Evolutionary conservation across 2,329 filamentous ascomycete species (phyloP).

Genomic region (Emergomyces orientalis): DNA sequence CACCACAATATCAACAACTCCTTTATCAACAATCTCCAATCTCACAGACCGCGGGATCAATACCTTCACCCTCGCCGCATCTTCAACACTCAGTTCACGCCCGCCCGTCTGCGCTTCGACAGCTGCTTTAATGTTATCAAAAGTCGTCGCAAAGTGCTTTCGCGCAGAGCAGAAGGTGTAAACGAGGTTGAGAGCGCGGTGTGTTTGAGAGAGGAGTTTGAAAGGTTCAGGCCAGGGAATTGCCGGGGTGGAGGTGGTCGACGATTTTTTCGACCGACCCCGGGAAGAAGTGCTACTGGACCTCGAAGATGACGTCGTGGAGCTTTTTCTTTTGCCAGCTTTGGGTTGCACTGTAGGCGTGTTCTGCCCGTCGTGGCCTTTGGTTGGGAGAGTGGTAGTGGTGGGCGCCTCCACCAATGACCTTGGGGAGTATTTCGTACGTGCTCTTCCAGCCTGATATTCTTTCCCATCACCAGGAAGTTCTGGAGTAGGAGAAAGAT

Average conservation of each 20-base stretch:
- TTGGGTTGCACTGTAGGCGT: not conserved
- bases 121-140: conserved; percentile 74
- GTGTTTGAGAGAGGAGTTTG: conserved; percentile 61
- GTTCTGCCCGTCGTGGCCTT: conserved; percentile 7
- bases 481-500: not conserved
- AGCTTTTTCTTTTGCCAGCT: not conserved
- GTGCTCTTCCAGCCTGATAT: not conserved
- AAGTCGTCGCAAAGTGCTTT: conserved; percentile 84
- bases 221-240: conserved; percentile 68
- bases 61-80: conserved; percentile 72
- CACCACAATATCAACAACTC: conserved; percentile 69
- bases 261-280: conserved; percentile 14
- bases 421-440: not conserved
- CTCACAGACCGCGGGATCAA: conserved; percentile 69
- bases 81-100: conserved; percentile 58
- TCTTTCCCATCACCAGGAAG: not conserved
- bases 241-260: conserved; percentile 23
- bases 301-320: conserved; percentile 6
- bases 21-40: conserved; percentile 79
- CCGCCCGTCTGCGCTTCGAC: conserved; percentile 72
- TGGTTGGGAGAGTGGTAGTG: conserved; percentile 4
- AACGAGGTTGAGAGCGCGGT: conserved; percentile 80
- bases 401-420: not conserved
- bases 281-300: not conserved
- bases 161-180: conserved; percentile 92